Conservation (phyloP, 768 basidiomycete genomes). For the Leccinum subgranulosum region DNA sequence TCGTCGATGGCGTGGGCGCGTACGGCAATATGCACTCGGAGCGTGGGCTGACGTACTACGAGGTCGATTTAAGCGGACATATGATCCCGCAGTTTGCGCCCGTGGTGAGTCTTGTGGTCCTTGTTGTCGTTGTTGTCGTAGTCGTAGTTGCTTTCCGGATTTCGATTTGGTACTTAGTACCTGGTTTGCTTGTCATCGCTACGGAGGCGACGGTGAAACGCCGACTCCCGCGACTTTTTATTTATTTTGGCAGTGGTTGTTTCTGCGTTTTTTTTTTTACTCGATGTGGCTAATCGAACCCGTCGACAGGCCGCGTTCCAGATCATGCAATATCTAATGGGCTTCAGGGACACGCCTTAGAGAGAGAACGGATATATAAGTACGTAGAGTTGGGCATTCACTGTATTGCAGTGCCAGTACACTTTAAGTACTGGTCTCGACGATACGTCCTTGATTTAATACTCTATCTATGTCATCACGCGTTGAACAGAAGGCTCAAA, state of each 20-base stretch:
- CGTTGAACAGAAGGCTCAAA: too few species aligned
- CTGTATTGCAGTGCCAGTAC: too few species aligned
- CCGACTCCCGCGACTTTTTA: too few species aligned
- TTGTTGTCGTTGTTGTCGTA: not conserved
- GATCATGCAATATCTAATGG: slow-evolving; percentile 66
- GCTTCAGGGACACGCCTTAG: slow-evolving; percentile 48
- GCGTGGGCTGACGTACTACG: slow-evolving; percentile 63
- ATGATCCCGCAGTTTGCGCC: slow-evolving; percentile 75
- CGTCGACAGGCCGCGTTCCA: slow-evolving; percentile 58
- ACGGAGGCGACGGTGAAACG: not conserved
- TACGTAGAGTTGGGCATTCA: not conserved
- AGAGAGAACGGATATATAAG: not conserved
- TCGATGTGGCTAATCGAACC: not conserved
- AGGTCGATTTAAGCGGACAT: slow-evolving; percentile 68
- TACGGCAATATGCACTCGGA: slow-evolving; percentile 64
- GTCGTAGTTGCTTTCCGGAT: too few species aligned
- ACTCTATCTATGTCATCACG: too few species aligned
- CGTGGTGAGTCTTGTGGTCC: slow-evolving; percentile 38
- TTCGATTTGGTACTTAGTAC: not conserved
- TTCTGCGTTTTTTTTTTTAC: too few species aligned
- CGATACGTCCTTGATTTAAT: too few species aligned
- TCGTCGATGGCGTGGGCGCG: slow-evolving; percentile 69
- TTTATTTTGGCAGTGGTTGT: too few species aligned
- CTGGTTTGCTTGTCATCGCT: not conserved
- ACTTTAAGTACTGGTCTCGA: too few species aligned